Evolutionary conservation across 2,329 filamentous ascomycete species (phyloP).

Genomic region (Pseudogymnoascus sp.): DNA sequence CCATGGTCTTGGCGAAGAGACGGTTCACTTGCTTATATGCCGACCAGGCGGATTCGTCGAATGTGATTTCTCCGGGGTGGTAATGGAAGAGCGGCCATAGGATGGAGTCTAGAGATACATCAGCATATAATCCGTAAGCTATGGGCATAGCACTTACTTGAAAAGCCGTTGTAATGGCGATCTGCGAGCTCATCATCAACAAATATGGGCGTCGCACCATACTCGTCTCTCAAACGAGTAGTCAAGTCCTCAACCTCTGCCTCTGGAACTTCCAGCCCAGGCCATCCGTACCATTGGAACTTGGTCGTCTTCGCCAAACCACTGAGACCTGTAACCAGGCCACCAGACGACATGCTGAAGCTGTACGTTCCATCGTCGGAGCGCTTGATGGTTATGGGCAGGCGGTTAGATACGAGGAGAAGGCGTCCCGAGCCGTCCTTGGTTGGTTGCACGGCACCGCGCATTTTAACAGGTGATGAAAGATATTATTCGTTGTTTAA

Average conservation of each 20-base stretch:
- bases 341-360: constrained; percentile 95
- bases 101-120: constrained; percentile 65
- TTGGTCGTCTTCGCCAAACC: constrained; percentile 86
- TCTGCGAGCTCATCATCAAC: constrained; percentile 90
- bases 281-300: constrained; percentile 99
- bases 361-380: constrained; percentile 85
- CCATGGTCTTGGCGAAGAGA: constrained; percentile 82
- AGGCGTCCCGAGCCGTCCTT: constrained; percentile 39
- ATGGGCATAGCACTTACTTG: constrained; percentile 55
- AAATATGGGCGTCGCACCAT: constrained; percentile 86
- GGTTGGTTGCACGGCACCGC: not conserved
- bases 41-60: constrained; percentile 90
- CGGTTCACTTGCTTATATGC: constrained; percentile 91
- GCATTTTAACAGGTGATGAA: not conserved
- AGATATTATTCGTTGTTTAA: not conserved
- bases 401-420: constrained; percentile 85
- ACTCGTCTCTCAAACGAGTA: constrained; percentile 75
- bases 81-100: constrained; percentile 99
- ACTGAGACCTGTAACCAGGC: constrained; percentile 86
- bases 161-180: constrained; percentile 95
- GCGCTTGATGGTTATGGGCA: constrained; percentile 94
- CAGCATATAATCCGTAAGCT: not conserved
- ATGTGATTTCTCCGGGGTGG: constrained; percentile 96
- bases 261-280: constrained; percentile 84
- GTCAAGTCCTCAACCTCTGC: constrained; percentile 69